Conservation (phyloP, 768 basidiomycete species). For the Hypsizygus marmoreus region DNA sequence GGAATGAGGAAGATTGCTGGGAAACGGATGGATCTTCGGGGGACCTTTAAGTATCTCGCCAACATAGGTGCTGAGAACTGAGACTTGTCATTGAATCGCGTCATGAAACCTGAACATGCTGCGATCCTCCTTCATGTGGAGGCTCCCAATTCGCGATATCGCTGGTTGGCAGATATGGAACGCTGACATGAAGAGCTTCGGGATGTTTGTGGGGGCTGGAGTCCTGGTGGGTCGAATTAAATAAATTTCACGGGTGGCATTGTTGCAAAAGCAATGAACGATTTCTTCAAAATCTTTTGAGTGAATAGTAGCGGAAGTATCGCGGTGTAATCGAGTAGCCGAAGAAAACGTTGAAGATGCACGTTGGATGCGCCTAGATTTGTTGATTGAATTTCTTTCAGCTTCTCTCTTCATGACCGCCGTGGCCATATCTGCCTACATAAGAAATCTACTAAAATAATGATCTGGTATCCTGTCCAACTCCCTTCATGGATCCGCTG, state of each 20-base stretch:
- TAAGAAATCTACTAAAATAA: too few species aligned
- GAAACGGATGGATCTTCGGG: neutral
- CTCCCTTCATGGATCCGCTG: conserved; percentile 36
- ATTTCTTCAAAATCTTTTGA: too few species aligned
- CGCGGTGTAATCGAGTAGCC: neutral
- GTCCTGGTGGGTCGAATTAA: neutral
- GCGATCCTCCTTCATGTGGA: too few species aligned
- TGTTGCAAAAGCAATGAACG: too few species aligned
- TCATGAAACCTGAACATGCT: too few species aligned
- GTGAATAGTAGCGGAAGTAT: neutral
- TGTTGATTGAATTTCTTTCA: conserved; percentile 7
- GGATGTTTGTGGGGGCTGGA: too few species aligned
- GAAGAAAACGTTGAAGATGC: neutral
- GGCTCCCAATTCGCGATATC: too few species aligned
- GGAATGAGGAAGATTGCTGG: neutral
- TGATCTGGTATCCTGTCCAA: conserved; percentile 23
- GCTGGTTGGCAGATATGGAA: too few species aligned
- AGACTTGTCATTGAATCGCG: too few species aligned
- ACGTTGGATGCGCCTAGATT: too few species aligned
- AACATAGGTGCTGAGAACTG: conserved; percentile 11
- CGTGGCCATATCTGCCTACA: conserved; percentile 5
- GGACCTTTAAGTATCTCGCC: conserved; percentile 10
- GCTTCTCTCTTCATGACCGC: conserved; percentile 14
- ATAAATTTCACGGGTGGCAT: neutral
- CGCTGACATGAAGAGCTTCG: too few species aligned